Evolutionary conservation across 345 rosid genomes (phyloP), one percentile per base, ranked within the genome.

Genomic region (Cochlearia excelsa): DNA sequence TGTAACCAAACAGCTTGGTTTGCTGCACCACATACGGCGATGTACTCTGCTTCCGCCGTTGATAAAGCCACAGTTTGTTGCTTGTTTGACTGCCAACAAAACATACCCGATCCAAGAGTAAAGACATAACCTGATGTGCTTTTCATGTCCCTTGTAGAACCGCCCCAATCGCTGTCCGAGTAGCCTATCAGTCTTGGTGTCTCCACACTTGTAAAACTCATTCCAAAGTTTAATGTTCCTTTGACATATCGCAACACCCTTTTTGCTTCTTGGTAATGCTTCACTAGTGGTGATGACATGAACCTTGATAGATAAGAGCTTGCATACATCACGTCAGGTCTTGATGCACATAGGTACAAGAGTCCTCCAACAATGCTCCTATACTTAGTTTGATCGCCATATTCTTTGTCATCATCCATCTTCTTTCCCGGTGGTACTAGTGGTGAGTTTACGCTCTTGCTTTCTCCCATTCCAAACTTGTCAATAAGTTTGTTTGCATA

Each of bases 91-190:
- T 50, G 38, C 38, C 54, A 30, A 50, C 38, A 30, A 1, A 50
- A 50, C 54, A 50, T n/a, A 1, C 26, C 9, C 4, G 54, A 50
- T n/a, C 38, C 54, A 1, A 50, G 26, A 10, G 9, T 30, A 6
- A 50, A 30, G 0, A 2, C 54, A 30, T 50, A 10, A 0, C 26
- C 26, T 1, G 26, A 30, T 2, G 38, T 50, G 1, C 37, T 27
- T 9, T 27, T 27, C 2, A 6, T 46, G 2, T 50, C 38, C n/a
- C n/a, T n/a, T n/a, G 1, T 5, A 2, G 26, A 50, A 2, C 54
- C 38, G n/a, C 54, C 38, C 38, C 54, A 30, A 50, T 50, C 54
- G 2, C 54, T 50, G 4, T 50, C 38, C 1, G 38, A n/a, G n/a
- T n/a, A n/a, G n/a, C n/a, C n/a, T n/a, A n/a, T n/a, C n/a, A n/a